Conservation (phyloP, 805 yeast species). For the Cyberlindnera euphorbiiphila region DNA sequence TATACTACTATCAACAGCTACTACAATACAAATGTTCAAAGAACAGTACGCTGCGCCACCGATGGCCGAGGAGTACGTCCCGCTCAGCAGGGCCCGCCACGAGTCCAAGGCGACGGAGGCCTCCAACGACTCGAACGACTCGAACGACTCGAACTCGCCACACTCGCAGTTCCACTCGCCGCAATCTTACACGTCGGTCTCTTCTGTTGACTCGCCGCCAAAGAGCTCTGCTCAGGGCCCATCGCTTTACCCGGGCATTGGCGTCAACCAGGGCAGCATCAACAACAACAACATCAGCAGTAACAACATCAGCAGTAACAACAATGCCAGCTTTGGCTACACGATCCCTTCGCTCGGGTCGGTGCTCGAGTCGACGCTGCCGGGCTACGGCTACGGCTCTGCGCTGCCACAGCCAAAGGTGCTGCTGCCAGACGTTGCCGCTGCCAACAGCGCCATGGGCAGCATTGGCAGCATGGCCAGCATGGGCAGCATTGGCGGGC, state of each 20-base stretch:
- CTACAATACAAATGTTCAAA: slow-evolving; percentile 8
- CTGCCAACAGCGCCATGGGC: background rate
- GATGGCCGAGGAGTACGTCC: background rate
- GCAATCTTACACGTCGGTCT: slow-evolving; percentile 24
- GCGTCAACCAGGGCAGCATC: background rate
- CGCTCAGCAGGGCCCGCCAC: slow-evolving; percentile 12
- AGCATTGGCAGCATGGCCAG: no score
- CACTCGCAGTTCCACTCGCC: slow-evolving; percentile 27
- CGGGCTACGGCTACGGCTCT: slow-evolving; percentile 5
- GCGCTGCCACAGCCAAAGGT: slow-evolving; percentile 18
- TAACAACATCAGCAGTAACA: background rate
- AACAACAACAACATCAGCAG: slow-evolving; percentile 3
- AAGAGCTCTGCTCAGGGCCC: slow-evolving; percentile 4
- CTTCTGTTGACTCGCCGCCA: slow-evolving; percentile 26
- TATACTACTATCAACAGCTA: no score
- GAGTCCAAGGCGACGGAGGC: slow-evolving; percentile 23
- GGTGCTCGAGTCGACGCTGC: slow-evolving; percentile 21
- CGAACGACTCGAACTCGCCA: slow-evolving; percentile 28
- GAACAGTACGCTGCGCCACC: slow-evolving; percentile 1
- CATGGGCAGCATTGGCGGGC: no score
- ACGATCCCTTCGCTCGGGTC: slow-evolving; percentile 27
- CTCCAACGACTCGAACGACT: slow-evolving; percentile 23
- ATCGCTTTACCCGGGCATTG: background rate
- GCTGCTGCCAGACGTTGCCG: slow-evolving; percentile 14
- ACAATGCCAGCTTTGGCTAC: slow-evolving; percentile 6